Percentiles rank a stretch among this genome's conserved stretches.
Conservation (phyloP, 495 filamentous ascomycete species). For the Podospora pseudoanserina region DNA sequence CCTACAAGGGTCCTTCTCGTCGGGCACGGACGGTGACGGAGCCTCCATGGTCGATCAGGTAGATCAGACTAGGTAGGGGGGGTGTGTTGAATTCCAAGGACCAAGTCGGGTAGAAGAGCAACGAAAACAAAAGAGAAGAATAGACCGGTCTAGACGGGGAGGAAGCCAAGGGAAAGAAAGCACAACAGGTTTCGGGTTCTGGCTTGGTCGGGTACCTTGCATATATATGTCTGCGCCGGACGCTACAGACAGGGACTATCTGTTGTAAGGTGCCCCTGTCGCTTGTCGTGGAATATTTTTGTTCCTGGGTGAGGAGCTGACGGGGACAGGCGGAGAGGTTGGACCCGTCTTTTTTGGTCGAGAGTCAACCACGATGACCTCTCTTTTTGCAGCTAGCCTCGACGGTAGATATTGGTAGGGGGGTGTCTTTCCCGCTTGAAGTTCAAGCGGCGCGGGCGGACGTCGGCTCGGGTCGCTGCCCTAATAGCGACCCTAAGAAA, state of each 20-base stretch:
- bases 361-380: not conserved
- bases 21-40: constrained; percentile 29
- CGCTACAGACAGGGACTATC: not conserved
- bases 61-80: constrained; percentile 10
- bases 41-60: constrained; percentile 35
- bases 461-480: not conserved
- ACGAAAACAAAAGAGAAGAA: constrained; percentile 8
- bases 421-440: not conserved
- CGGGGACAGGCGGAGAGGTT: too few species aligned
- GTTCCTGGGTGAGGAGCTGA: not conserved
- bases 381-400: not conserved
- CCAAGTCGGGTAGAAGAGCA: constrained; percentile 7
- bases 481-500: not conserved
- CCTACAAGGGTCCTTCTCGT: constrained; percentile 36
- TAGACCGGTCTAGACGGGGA: constrained; percentile 27
- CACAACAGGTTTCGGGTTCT: not conserved
- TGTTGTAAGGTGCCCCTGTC: not conserved
- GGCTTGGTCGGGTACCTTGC: constrained; percentile 3
- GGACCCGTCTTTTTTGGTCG: not conserved
- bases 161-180: not conserved
- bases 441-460: not conserved
- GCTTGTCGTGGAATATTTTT: not conserved
- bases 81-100: not conserved
- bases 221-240: constrained; percentile 3
- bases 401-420: not conserved